phyloP scores from a whole-genome alignment of 169 alveolate genomes.

The Babesia sp. region DNA sequence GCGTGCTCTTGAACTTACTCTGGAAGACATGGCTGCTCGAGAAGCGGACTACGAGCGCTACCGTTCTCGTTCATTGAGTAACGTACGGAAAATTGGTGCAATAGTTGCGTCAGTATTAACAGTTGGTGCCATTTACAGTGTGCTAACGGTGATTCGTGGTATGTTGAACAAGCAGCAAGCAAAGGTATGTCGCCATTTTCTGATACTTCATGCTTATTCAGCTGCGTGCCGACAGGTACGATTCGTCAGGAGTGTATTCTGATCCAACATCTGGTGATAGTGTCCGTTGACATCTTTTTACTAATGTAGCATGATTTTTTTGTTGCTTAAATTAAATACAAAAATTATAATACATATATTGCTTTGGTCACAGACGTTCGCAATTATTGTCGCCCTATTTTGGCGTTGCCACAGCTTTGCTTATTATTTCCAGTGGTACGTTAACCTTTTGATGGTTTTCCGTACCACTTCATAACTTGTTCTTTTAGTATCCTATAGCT shows the following conservation, averaged over 20 bases:
- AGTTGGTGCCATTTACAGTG: constrained; percentile 38
- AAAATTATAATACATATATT: not conserved
- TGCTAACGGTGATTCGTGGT: constrained; percentile 7
- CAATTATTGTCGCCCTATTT: not conserved
- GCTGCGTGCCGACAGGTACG: constrained; percentile 27
- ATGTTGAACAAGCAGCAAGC: constrained; percentile 35
- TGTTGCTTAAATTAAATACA: not conserved
- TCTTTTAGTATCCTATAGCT: constrained; percentile 19
- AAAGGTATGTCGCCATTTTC: constrained; percentile 6
- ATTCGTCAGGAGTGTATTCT: not conserved
- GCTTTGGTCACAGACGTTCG: not conserved
- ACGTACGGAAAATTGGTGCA: constrained; percentile 7
- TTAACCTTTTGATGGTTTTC: too few relatives aligned
- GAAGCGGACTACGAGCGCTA: constrained; percentile 29
- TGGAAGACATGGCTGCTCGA: constrained; percentile 46
- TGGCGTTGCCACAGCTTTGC: not conserved
- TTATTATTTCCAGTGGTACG: not conserved
- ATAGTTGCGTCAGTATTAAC: constrained; percentile 37
- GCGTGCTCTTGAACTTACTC: constrained; percentile 17
- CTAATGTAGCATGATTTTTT: not conserved
- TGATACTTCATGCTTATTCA: not conserved
- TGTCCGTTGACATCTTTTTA: not conserved
- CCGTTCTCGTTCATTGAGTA: constrained; percentile 11
- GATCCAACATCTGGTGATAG: not conserved
- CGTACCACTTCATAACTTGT: constrained; percentile 39